Base-by-base conservation (phyloP, 495 filamentous ascomycete genomes). In the Aspergillus affinis region DNA sequence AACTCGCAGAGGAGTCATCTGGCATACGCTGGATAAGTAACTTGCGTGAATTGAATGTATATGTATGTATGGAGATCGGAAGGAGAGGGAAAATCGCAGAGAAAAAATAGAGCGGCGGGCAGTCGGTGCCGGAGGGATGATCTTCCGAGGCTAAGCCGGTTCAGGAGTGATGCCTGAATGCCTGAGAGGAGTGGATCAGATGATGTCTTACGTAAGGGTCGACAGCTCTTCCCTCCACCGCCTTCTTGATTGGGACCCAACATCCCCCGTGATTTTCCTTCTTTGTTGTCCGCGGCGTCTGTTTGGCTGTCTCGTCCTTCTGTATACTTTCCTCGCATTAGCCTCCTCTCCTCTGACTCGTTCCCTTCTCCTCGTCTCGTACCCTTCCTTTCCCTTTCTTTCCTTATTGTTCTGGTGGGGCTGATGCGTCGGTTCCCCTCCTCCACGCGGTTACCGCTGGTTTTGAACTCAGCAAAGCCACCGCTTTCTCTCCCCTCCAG, bases 381-480 rank as follows among this genome's bases (percentile, higher is more conserved):
- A 29, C 48, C 26, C 30, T 53, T 54, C 49, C 30, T 12, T 32
- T 32, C 10, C 30, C 10, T 41, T 59, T 48, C 56, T 48, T 57
- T 49, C 61, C 54, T 62, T 45, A 23, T 51, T 50, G 63, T 67
- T 58, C 54, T 62, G 55, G 58, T 47, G 58, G 57, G 58, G 62
- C 66, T 29, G 41, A 78, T 78, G 74, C 75, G 72, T 65, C 74
- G 69, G 32, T 72, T 77, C 62, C 50, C 50, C 50, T 74, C 75
- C 62, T 72, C 63, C 66, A 59, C 68, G 71, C 62, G 72, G 59
- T 32, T 65, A 44, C 59, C 70, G 64, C 66, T 74, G 65, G 67
- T 75, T 68, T 68, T 70, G 65, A 64, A 61, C 65, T 60, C 67
- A 64, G 74, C 74, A 70, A 72, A 70, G 69, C 70, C 73, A 74